Evolutionary conservation across 306 rosid species (phyloP), one percentile per base, ranked within the genome.

Genomic region (Datisca glomerata): DNA sequence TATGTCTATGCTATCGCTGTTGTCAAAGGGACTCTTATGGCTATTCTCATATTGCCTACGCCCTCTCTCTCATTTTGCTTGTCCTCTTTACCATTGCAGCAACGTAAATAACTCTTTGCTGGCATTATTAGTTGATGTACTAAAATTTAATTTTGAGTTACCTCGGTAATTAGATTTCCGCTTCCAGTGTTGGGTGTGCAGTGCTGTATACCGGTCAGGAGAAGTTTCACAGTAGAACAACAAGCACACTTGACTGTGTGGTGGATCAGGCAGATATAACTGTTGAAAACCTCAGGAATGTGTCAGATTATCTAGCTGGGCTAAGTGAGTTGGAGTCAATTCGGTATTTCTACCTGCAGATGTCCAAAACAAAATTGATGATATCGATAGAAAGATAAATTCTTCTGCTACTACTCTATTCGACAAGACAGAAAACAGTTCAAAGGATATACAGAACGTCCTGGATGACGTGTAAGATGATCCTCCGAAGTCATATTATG

Each of bases 121-220:
- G n/a, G n/a, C n/a, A n/a, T n/a, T n/a, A n/a, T n/a, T n/a, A n/a
- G n/a, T n/a, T n/a, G n/a, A n/a, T n/a, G n/a, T n/a, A n/a, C n/a
- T n/a, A n/a, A n/a, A n/a, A n/a, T n/a, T n/a, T n/a, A n/a, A n/a
- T n/a, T n/a, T n/a, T n/a, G n/a, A n/a, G n/a, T n/a, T n/a, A n/a
- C n/a, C n/a, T n/a, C n/a, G n/a, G n/a, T n/a, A n/a, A n/a, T 17
- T 36, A 2, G 7, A 6, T 15, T 39, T 23, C 33, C 7, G 53
- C 22, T 44, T 50, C 15, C 27, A 66, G 72, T n/a, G 20, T 59
- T 36, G 92, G 92, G 57, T 73, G 86, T 38, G 4, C 47, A 39
- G 40, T 70, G 18, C 52, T 84, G 52, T 79, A 79, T 62, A 37
- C 45, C 45, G 93, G 96, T 33, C 93, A 85, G 57, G 93, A 69